Evolutionary conservation across 768 basidiomycete genomes (phyloP), one percentile per base, ranked within the genome.

Genomic region (Cubamyces lactineus): DNA sequence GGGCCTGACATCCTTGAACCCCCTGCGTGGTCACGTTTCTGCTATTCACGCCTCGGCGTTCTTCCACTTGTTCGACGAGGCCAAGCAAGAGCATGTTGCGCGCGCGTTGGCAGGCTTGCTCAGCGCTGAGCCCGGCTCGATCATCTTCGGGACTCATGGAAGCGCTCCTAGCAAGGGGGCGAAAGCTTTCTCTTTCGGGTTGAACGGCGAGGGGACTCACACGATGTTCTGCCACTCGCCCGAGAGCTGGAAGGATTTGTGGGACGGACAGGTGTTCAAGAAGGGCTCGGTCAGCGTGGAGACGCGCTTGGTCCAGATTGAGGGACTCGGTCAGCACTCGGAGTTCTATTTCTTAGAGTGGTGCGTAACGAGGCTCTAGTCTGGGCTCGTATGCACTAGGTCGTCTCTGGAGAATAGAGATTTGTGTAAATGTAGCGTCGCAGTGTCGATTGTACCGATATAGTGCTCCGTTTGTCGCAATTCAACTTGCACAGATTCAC

Each of bases 1-100:
- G 12, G 59, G 67, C 6, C 55, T 83, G 23, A 75, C 59, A 3
- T 78, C 80, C 0, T 72, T 86, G 28, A 82, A 73, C 34, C 77
- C 78, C 9, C 71, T 84, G 13, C 80, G 69, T 51, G 80, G 82
- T 8, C 78, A 74, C 45, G 70, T 84, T 48, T 79, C 81, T 7
- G 79, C 72, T 3, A 80, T 86, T 19, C 78, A 82, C 64, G 77
- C 78, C 3, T 73, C 76, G 17, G 72, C 79, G 8, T 73, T 85
- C 70, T 84, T 86, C 62, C 73, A 77, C 67, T 64, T 84, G 15
- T 84, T 85, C 66, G 61, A 66, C 53, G 70, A 76, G 53, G 71
- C 62, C 11, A 55, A 67, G 30, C 82, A 84, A 62, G 59, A 70
- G 7, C 67, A 75, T 42, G 69, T 84, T 28, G 82, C 78, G 3